Evolutionary conservation across 805 yeast genomes (phyloP), one percentile per base, ranked within the genome.

Genomic region (Kluyveromyces dobzhanskii): DNA sequence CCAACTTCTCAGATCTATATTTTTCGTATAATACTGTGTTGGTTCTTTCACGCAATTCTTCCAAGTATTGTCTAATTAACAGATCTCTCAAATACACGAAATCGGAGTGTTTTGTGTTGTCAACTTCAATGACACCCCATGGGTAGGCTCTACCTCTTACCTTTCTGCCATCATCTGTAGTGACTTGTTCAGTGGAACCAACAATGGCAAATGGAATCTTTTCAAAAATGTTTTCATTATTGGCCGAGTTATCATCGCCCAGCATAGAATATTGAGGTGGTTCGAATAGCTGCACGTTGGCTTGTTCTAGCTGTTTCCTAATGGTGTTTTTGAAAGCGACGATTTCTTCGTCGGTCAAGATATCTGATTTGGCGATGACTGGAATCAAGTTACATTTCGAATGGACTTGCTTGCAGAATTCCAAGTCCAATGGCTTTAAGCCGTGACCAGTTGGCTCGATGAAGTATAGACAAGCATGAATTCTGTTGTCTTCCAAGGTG

Each of bases 371-470:
- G 46, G 97, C 92, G 63, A 92, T 85, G 35, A 92, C 76, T 34
- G 98, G 98, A 46, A 92, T 85, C 62, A 92, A 73, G 61, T 92
- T 92, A 45, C 88, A 96, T 62, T 86, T 87, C 56, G 80, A 80
- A 66, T 86, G 94, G 46, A 92, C 76, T 58, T 78, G 76, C 57
- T 80, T 80, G 85, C 92, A 85, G 51, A 88, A 84, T 48, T 75
- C 80, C 50, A 92, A 78, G 62, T 92, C 98, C 54, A 92, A 71
- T 14, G 96, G 80, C 59, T 80, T 84, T 60, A 92, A 73, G 31
- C 85, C 77, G 65, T 92, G 98, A 44, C 96, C 97, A 18, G 97
- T 88, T 50, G 98, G 98, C 65, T 90, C 96, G 54, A 92, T 84
- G 54, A 92, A 90, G 65, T 88, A 92, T 46, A 92, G 66, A 59